Percentiles rank a stretch among this genome's conserved stretches.
Evolutionary conservation across 2,329 filamentous ascomycete species (phyloP).

Genomic region (Pseudogymnoascus sp.): DNA sequence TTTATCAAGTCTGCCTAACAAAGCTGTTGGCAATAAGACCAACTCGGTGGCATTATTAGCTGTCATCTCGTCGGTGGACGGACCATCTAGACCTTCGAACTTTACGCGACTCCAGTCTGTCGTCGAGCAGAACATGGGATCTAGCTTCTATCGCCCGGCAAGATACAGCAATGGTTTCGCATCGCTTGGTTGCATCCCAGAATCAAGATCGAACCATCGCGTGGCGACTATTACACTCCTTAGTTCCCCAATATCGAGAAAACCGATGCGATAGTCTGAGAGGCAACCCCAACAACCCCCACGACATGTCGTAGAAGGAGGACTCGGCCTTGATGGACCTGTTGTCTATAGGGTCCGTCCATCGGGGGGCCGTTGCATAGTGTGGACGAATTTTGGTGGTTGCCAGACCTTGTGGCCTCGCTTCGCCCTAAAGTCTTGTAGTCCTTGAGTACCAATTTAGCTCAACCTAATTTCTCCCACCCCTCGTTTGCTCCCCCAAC

Average conservation of each 20-base stretch:
- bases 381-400: no score
- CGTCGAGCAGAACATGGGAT: neutral
- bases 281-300: conserved; percentile 12
- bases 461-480: no score
- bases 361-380: conserved; percentile 10
- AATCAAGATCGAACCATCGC: conserved; percentile 16
- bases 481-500: no score
- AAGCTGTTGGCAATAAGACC: neutral
- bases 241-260: conserved; percentile 13
- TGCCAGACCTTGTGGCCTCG: no score
- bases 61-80: neutral
- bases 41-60: neutral
- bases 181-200: conserved; percentile 14
- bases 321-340: neutral
- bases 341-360: conserved; percentile 10
- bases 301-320: neutral
- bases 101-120: neutral
- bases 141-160: neutral
- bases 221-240: conserved; percentile 12
- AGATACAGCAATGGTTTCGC: conserved; percentile 6
- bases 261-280: conserved; percentile 15
- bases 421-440: no score
- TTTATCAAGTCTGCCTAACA: neutral
- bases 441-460: no score
- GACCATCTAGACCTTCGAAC: neutral